Evolutionary conservation across 2,329 filamentous ascomycete species (phyloP).

Genomic region (Penicillium freii): DNA sequence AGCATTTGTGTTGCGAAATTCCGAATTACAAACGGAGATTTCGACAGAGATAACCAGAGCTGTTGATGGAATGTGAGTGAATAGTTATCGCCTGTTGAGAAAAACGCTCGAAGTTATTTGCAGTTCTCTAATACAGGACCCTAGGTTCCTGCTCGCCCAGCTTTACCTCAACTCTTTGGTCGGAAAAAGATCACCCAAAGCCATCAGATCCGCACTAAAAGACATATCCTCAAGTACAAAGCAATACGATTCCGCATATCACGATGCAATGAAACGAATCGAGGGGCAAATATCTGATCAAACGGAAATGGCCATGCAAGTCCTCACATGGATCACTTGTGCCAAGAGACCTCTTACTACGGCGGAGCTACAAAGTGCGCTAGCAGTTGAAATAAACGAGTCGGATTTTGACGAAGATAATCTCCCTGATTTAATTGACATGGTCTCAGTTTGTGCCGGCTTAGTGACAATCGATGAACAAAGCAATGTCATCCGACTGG

Average conservation of each 20-base stretch:
- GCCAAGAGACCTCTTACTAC: not conserved
- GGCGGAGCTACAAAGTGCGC: not conserved
- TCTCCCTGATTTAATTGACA: not conserved
- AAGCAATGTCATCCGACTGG: not conserved
- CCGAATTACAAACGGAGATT: constrained; percentile 18
- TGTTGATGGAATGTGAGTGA: not conserved
- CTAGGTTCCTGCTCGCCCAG: not conserved
- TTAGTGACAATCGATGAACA: not conserved
- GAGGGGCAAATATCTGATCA: not conserved
- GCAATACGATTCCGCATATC: not conserved
- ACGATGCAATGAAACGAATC: not conserved
- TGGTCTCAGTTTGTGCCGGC: not conserved
- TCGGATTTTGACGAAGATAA: not conserved
- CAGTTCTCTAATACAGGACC: not conserved
- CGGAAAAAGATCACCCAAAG: not conserved
- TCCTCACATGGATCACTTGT: not conserved
- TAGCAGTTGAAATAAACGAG: not conserved
- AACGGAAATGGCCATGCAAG: not conserved
- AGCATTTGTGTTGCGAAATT: constrained; percentile 5
- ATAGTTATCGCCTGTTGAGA: no score
- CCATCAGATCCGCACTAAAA: not conserved
- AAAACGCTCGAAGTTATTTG: not conserved
- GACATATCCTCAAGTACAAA: not conserved
- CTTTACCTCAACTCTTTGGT: not conserved
- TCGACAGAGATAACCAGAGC: not conserved